Base-by-base conservation (phyloP, 2,329 filamentous ascomycete species). In the Nemania diffusa region DNA sequence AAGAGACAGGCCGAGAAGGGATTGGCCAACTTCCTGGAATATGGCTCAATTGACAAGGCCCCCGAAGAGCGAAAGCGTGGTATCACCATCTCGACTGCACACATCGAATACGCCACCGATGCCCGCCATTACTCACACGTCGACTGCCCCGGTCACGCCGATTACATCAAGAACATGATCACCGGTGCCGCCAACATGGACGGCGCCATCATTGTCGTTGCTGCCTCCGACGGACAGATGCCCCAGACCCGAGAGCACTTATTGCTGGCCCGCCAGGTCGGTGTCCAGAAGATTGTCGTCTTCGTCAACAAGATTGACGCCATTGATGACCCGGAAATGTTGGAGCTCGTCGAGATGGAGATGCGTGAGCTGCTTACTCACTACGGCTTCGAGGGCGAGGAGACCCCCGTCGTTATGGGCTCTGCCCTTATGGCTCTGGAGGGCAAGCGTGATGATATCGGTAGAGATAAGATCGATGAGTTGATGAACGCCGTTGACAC, bases 91-190 rank as follows among this genome's bases (percentile, higher is more conserved):
- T 94, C 96, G 67, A 97, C 96, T 63, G 93, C 96, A 74, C 96
- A 99, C 85, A 97, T 99, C 84, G 96, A 99, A 86, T 99, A 98
- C 87, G 85, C 93, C 76, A 99, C 96, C 81, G 93, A 97, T 0
- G 87, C 86, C 80, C 91, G 96, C 79, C 96, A 99, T 87, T 99
- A 99, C 85, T 96, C 96, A 78, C 96, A 99, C 89, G 96, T 99
- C 86, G 96, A 99, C 89, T 99, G 96, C 84, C 96, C 96, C 67
- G 96, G 96, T 84, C 96, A 99, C 91, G 96, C 96, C 84, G 96
- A 99, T 93, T 99, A 99, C 88, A 98, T 99, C 87, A 99, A 99
- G 90, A 99, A 99, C 91, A 99, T 99, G 96, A 99, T 99, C 82
- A 99, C 96, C 74, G 96, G 96, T 90, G 94, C 96, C 71, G 95